Conservation (phyloP, 805 yeast species). For the Wickerhamiella vanderwaltii region DNA sequence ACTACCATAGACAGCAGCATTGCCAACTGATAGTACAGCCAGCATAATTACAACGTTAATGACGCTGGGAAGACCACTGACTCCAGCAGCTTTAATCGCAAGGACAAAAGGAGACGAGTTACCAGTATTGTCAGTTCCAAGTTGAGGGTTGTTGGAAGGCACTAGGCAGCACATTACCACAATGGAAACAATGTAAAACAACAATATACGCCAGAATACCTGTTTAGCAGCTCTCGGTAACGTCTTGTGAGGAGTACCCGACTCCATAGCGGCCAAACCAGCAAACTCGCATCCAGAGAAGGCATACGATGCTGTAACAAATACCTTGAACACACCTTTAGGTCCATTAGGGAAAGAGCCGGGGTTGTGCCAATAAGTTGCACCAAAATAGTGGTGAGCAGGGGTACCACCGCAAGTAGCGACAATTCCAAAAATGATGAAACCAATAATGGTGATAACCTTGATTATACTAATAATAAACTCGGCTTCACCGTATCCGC, state of each 20-base stretch:
- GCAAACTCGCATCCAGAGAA: conserved; percentile 65
- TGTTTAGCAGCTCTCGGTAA: conserved; percentile 69
- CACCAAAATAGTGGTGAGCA: conserved; percentile 40
- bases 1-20: conserved; percentile 57
- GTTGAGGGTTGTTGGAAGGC: conserved; percentile 43
- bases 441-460: conserved; percentile 49
- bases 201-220: conserved; percentile 70
- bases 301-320: conserved; percentile 66
- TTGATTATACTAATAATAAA: conserved; percentile 47
- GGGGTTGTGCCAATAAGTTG: conserved; percentile 44
- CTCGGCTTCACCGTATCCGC: conserved; percentile 59
- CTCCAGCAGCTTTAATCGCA: conserved; percentile 56
- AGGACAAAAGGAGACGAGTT: conserved; percentile 66
- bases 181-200: conserved; percentile 53
- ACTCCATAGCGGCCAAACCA: conserved; percentile 69
- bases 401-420: conserved; percentile 41
- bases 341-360: conserved; percentile 59
- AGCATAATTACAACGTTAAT: conserved; percentile 61
- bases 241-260: conserved; percentile 51
- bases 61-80: conserved; percentile 52
- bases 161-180: conserved; percentile 55
- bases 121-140: conserved; percentile 44
- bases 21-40: conserved; percentile 64
- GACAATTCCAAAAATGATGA: conserved; percentile 47
- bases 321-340: conserved; percentile 58